phyloP scores from a whole-genome alignment of 371 early-diverging fungal genomes.

The Cokeromyces recurvatus region DNA sequence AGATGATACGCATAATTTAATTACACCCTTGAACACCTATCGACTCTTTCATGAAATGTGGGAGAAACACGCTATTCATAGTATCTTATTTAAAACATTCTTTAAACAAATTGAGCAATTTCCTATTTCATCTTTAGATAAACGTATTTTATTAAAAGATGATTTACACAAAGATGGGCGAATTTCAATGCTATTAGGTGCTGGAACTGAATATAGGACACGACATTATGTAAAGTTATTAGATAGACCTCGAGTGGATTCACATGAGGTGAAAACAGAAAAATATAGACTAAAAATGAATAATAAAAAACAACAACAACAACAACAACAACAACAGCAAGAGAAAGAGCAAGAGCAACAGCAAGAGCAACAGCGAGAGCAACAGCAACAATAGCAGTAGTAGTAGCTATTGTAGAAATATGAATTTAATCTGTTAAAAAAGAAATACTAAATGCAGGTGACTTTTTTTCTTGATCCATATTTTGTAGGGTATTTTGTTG shows the following conservation, averaged over 20 bases:
- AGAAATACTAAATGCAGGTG: conserved; percentile 2
- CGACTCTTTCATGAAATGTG: conserved; percentile 46
- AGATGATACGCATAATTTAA: too few species aligned
- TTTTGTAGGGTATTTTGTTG: not conserved
- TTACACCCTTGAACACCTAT: conserved; percentile 31
- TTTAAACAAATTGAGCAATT: not conserved
- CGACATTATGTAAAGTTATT: conserved; percentile 23
- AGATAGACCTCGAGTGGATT: conserved; percentile 30
- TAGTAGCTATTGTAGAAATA: too few species aligned
- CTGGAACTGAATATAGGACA: conserved; percentile 20
- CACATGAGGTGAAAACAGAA: conserved; percentile 42
- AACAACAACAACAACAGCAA: too few species aligned
- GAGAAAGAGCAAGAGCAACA: too few species aligned
- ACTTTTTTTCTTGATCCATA: not conserved
- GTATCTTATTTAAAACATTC: conserved; percentile 31
- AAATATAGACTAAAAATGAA: conserved; percentile 17
- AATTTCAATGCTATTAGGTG: conserved; percentile 27
- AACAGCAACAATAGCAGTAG: not conserved
- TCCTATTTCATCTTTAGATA: not conserved
- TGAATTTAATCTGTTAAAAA: conserved; percentile 13
- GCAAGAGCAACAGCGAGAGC: too few species aligned
- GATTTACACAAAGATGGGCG: not conserved
- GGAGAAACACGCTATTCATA: conserved; percentile 41
- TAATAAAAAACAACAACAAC: not conserved
- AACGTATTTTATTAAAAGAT: not conserved